phyloP scores from a whole-genome alignment of 2,329 filamentous ascomycete genomes.

The Xylariaceae sp. region DNA sequence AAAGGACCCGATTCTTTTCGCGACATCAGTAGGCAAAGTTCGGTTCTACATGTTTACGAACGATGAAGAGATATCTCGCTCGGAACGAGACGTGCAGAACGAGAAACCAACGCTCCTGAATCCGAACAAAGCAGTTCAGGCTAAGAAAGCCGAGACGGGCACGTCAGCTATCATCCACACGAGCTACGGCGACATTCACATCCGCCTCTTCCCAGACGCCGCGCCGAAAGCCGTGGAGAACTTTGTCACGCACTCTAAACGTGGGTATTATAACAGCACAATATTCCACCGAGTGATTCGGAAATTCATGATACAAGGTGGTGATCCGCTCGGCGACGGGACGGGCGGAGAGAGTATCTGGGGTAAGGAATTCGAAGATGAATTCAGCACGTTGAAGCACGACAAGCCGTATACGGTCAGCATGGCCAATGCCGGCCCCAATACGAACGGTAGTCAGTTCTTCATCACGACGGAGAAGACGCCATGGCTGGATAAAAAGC shows the following conservation, averaged over 20 bases:
- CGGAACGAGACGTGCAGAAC: slow-evolving; percentile 86
- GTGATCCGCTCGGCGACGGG: slow-evolving; percentile 81
- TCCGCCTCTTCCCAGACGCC: slow-evolving; percentile 86
- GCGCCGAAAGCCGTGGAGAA: slow-evolving; percentile 96
- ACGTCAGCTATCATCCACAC: slow-evolving; percentile 84
- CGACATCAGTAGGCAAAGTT: slow-evolving; percentile 77
- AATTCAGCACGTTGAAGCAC: slow-evolving; percentile 85
- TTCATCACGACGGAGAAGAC: slow-evolving; percentile 98
- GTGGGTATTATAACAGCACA: slow-evolving; percentile 93
- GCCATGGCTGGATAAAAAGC: slow-evolving; percentile 91
- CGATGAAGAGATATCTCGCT: slow-evolving; percentile 74
- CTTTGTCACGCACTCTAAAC: slow-evolving; percentile 85
- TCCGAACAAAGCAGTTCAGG: slow-evolving; percentile 49
- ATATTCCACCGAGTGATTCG: slow-evolving; percentile 96
- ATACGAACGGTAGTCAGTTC: slow-evolving; percentile 94
- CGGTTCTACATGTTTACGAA: slow-evolving; percentile 99
- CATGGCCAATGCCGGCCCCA: slow-evolving; percentile 96
- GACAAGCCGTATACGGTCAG: slow-evolving; percentile 95
- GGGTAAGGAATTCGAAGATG: slow-evolving; percentile 88
- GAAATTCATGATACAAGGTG: slow-evolving; percentile 95
- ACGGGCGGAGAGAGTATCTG: slow-evolving; percentile 89
- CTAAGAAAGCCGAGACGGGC: slow-evolving; percentile 65
- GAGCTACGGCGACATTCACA: slow-evolving; percentile 85
- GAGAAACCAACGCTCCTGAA: slow-evolving; percentile 73
- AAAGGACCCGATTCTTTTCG: slow-evolving; percentile 81